Base-by-base conservation (phyloP, 257 asterid genomes). In the Jaltomata sinuosa region DNA sequence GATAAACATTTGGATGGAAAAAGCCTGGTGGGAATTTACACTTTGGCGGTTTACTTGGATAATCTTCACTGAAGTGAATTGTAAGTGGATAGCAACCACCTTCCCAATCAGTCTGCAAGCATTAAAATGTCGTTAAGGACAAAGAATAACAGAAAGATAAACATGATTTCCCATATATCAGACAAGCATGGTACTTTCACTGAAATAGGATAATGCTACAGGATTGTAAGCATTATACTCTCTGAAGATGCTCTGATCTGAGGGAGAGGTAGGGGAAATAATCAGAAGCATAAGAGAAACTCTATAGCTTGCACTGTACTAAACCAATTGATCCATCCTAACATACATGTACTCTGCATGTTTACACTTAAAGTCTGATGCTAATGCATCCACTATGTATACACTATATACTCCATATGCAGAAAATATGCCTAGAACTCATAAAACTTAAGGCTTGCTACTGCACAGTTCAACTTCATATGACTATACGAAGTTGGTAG, bases 31-130 rank as follows among this genome's bases (percentile, higher is more conserved):
- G 91, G 67, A 90, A 88, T 82, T 90, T 90, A 67, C 92, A 90
- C 87, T 90, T 90, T 1, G 93, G 93, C 19, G 93, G 93, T 84
- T 87, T 90, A 74, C 93, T 90, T 2, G 93, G 93, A 81, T 90
- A 90, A 83, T 90, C 93, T 42, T 90, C 93, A 42, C 86, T 90
- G 84, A 90, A 90, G 88, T 87, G 87, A 67, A 90, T 86, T 4
- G 91, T 88, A 11, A 90, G 88, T 5, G 92, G 92, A 72, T 88
- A 90, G 45, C 38, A 61, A 55, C 91, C 92, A 71, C 92, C 91
- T 78, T 87, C 91, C 91, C 93, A 88, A 67, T 88, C 90, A 67
- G 93, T 90, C 93, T 90, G 91, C 88, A 90, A 53, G 49, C 27
- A 77, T 77, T 77, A 27, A 77, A 49, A 16, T 77, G 42, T 29